A percentile compares a stretch with the other conserved stretches of the same genome.
These are phyloP conservation scores for Astrothelium subdiscretum DNA, from an alignment of 495 filamentous ascomycete genomes.

Conservation along the genomic window DNA sequence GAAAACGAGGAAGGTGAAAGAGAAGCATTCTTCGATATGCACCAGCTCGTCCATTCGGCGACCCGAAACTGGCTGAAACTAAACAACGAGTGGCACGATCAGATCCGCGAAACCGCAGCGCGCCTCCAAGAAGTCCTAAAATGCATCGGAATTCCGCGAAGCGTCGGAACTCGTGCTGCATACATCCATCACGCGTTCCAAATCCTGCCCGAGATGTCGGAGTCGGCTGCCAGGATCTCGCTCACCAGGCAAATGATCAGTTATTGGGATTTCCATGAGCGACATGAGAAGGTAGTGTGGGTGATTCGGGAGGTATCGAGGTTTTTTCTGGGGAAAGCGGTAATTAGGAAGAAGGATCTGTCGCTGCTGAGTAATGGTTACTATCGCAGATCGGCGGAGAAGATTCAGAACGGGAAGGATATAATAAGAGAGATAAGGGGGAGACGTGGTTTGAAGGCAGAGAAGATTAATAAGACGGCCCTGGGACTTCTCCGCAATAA, in stretches of 20 bases:
- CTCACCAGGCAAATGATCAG: neutral
- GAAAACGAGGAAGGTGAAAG: slow-evolving; percentile 12
- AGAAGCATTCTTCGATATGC: slow-evolving; percentile 27
- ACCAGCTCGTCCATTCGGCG: slow-evolving; percentile 37
- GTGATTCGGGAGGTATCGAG: neutral
- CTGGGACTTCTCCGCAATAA: no score
- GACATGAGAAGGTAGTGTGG: neutral
- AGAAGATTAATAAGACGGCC: no score
- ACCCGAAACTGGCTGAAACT: slow-evolving; percentile 28
- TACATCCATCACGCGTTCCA: neutral
- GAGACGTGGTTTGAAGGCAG: no score
- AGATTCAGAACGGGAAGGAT: neutral
- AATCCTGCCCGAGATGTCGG: neutral
- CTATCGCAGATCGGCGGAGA: neutral
- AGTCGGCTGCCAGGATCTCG: neutral
- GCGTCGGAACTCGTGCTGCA: neutral
- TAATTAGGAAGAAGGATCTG: neutral
- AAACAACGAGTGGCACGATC: neutral
- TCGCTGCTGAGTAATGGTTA: neutral
- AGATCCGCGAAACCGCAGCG: neutral
- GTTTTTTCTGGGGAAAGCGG: neutral
- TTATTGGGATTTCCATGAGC: neutral
- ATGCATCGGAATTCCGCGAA: neutral
- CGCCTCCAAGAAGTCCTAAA: neutral
- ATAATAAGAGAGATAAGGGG: no score